Conservation (phyloP, 805 yeast species). For the Cyberlindnera suaveolens region DNA sequence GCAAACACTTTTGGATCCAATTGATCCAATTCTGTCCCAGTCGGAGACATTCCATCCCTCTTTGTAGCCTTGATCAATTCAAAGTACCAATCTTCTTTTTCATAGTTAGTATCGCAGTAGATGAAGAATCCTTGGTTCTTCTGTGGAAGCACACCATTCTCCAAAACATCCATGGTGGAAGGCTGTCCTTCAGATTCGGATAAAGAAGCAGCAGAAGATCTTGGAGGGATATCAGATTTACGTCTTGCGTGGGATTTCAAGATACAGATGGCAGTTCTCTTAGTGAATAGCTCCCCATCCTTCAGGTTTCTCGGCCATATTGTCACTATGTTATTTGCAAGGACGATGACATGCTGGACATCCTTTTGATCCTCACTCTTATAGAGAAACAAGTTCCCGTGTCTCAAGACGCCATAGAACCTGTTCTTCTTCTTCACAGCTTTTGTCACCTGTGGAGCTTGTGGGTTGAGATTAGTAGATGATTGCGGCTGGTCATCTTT, state of each 20-base stretch:
- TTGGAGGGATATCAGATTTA: constrained; percentile 27
- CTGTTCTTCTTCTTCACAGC: constrained; percentile 46
- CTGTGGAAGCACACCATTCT: constrained; percentile 24
- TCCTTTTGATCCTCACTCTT: constrained; percentile 58
- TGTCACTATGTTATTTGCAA: constrained; percentile 63
- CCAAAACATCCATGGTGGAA: constrained; percentile 20
- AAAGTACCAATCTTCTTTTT: constrained; percentile 93
- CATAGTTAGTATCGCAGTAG: constrained; percentile 70
- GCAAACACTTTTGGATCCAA: constrained; percentile 64
- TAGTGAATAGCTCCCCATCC: constrained; percentile 79
- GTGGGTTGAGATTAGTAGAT: constrained; percentile 4
- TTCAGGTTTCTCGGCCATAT: constrained; percentile 77
- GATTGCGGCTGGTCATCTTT: constrained; percentile 2
- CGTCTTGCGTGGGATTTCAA: constrained; percentile 38
- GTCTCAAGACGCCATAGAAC: constrained; percentile 68
- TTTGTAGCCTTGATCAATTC: constrained; percentile 75
- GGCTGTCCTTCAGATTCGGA: neutral
- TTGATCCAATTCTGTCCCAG: constrained; percentile 23
- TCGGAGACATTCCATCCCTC: constrained; percentile 14
- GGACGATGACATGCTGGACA: constrained; percentile 72
- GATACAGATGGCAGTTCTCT: constrained; percentile 72
- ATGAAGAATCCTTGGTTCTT: constrained; percentile 44
- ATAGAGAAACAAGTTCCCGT: constrained; percentile 85
- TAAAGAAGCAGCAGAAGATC: constrained; percentile 24
- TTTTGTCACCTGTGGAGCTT: constrained; percentile 18